Base-by-base conservation (phyloP, 257 asterid genomes). In the Nyctanthes arbortristis region DNA sequence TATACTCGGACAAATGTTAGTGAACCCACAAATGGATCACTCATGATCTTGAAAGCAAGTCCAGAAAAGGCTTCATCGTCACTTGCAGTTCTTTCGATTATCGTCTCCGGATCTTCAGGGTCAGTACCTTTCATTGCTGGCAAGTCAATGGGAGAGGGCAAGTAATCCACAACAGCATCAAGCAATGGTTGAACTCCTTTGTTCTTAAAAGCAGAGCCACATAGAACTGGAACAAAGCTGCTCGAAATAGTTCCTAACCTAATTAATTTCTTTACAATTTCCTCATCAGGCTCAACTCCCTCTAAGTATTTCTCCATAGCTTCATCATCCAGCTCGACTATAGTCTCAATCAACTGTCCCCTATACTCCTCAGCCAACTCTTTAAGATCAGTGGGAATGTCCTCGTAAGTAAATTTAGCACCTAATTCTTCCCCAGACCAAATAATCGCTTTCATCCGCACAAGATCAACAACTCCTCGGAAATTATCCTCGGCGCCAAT, bases 371-470 rank as follows among this genome's bases (percentile, higher is more conserved):
- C 73, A 65, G 99, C 95, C 66, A 89, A 74, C 33, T 88, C 88
- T 73, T 72, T 80, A 70, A 94, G 90, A 70, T 91, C 95, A 18
- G 79, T 78, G 1, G 96, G 97, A 66, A 94, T 91, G 28, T 89
- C 92, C 77, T 82, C 91, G 27, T 85, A 89, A 0, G 86, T 8
- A 84, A 85, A 94, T 66, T 94, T 94, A 32, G 99, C 99, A 60
- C 99, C 99, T 83, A 94, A 83, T 78, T 94, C 97, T 70, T 94
- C 99, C 39, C 97, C 97, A 1, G 95, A 84, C 97, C 97, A 94
- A 69, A 91, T 25, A 1, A 89, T 40, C 0, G 97, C 97, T 75
- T 84, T 81, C 99, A 94, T 91, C 79, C 35, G 83, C 73, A 91
- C 93, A 63, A 91, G 93, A 80, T 94, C 99, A 60, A 94, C 68